Percentiles rank a stretch among this genome's conserved stretches.
phyloP scores from a whole-genome alignment of 192 early-diverging fungal genomes.

The Phlyctochytrium bullatum region DNA sequence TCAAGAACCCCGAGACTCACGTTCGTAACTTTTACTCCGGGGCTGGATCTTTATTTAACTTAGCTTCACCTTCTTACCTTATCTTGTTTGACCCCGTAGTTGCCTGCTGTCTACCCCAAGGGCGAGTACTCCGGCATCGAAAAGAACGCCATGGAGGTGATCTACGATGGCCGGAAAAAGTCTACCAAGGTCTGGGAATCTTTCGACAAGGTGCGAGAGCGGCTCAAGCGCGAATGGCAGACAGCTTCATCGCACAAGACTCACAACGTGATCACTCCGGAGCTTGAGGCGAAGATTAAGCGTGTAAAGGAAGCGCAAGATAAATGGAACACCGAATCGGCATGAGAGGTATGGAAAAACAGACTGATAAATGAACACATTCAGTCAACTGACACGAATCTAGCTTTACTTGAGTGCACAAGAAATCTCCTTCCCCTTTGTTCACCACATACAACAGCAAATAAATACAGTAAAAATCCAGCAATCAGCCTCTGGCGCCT shows the following conservation, averaged over 20 bases:
- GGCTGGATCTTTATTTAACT: neutral
- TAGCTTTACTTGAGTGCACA: no score
- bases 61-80: neutral
- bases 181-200: conserved; percentile 17
- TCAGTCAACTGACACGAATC: no score
- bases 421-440: no score
- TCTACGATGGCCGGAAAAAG: conserved; percentile 19
- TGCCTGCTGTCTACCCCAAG: neutral
- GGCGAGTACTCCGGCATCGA: neutral
- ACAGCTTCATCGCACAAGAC: conserved; percentile 5
- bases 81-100: neutral
- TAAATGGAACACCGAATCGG: conserved; percentile 2
- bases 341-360: no score
- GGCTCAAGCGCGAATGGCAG: conserved; percentile 20
- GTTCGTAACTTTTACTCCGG: conserved; percentile 13
- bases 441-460: no score
- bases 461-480: no score
- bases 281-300: conserved; percentile 11
- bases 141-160: conserved; percentile 8
- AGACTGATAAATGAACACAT: no score
- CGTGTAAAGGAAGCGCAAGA: conserved; percentile 2
- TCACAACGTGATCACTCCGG: conserved; percentile 11
- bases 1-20: conserved; percentile 24
- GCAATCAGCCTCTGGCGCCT: no score
- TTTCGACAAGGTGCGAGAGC: conserved; percentile 17